phyloP scores from a whole-genome alignment of 1,284 basidiomycete genomes.

The Ganoderma lingzhi region DNA sequence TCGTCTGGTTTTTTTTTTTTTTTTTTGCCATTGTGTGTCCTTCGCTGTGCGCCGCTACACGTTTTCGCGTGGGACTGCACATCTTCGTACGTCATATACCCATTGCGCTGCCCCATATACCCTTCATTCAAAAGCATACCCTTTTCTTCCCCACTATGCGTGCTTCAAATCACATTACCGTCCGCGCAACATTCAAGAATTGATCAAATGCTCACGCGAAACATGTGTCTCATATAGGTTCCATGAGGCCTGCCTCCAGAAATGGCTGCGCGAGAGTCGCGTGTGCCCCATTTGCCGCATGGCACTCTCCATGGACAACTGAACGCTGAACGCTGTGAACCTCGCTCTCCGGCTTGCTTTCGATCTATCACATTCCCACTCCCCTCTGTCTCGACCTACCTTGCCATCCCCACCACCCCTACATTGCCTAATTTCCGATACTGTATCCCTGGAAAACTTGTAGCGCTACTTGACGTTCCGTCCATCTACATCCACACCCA shows the following conservation, averaged over 20 bases:
- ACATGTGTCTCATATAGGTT: conserved; percentile 44
- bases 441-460: conserved; percentile 19
- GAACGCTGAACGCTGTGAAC: conserved; percentile 14
- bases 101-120: not conserved
- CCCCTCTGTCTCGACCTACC: not conserved
- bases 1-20: conserved; percentile 1
- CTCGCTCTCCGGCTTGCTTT: not conserved
- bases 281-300: conserved; percentile 62
- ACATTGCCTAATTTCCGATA: not conserved
- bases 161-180: not conserved
- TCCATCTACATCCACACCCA: not conserved
- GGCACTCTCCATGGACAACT: conserved; percentile 32
- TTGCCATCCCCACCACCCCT: not conserved
- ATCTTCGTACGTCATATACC: not conserved
- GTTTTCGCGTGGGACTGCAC: not conserved
- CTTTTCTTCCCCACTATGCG: conserved; percentile 2
- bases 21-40: not conserved
- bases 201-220: conserved; percentile 5
- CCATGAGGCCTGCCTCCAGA: conserved; percentile 63
- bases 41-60: not conserved
- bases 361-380: not conserved
- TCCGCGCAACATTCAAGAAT: not conserved
- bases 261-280: conserved; percentile 59
- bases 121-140: conserved; percentile 5
- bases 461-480: conserved; percentile 14